These are phyloP conservation scores for Xylariales sp. DNA, from an alignment of 2,329 filamentous ascomycete species.

Conservation along the genomic window DNA sequence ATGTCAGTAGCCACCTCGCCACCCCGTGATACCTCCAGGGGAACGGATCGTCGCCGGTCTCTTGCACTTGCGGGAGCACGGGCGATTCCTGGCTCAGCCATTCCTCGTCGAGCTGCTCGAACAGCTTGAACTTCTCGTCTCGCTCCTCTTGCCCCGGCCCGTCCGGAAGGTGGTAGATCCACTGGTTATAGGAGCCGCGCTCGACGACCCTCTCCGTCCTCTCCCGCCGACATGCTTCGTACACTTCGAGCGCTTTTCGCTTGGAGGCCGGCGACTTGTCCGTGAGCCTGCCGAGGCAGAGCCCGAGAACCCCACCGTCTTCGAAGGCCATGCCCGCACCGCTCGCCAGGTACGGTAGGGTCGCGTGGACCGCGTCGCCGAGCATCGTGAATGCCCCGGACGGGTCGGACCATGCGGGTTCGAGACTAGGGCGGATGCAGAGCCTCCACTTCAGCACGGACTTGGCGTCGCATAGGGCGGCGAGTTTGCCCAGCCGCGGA, in stretches of 20 bases:
- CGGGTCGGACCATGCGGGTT: constrained; percentile 66
- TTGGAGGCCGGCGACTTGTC: constrained; percentile 54
- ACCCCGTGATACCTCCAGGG: constrained; percentile 56
- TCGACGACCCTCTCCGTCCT: constrained; percentile 70
- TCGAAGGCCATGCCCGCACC: constrained; percentile 71
- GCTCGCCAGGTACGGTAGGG: constrained; percentile 69
- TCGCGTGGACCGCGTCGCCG: constrained; percentile 68
- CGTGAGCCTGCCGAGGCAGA: constrained; percentile 62
- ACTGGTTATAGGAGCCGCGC: constrained; percentile 70
- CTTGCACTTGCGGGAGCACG: constrained; percentile 34
- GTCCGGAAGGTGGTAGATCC: constrained; percentile 71
- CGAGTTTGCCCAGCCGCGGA: constrained; percentile 65
- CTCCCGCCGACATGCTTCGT: constrained; percentile 67
- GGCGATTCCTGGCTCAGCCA: constrained; percentile 44
- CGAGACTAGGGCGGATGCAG: constrained; percentile 45
- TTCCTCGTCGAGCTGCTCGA: constrained; percentile 48
- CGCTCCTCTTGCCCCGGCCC: constrained; percentile 66
- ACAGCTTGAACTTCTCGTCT: constrained; percentile 54
- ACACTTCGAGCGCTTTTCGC: constrained; percentile 55
- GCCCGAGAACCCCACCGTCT: constrained; percentile 60
- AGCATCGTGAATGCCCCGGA: constrained; percentile 68
- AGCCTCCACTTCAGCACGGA: constrained; percentile 65
- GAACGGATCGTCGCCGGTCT: constrained; percentile 56
- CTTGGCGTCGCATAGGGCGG: constrained; percentile 61
- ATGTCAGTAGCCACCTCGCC: constrained; percentile 55